A percentile compares a stretch with the other conserved stretches of the same genome.
Conservation (phyloP, 2,329 filamentous ascomycete genomes). For the Stagonosporopsis rhizophila region DNA sequence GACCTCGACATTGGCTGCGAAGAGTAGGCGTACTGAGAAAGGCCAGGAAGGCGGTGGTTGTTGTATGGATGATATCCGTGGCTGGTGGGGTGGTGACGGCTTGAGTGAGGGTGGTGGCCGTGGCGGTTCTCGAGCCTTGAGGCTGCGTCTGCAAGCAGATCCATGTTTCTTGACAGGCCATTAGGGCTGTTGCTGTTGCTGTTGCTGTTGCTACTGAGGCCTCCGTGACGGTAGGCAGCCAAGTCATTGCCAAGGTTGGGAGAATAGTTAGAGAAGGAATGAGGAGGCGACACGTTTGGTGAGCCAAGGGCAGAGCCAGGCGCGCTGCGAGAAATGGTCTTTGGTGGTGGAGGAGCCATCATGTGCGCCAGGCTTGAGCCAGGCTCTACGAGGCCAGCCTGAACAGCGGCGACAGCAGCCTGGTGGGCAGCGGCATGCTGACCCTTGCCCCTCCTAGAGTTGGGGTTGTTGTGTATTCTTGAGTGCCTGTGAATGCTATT, state of each 20-base stretch:
- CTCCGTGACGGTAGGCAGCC: constrained; percentile 59
- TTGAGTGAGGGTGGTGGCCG: constrained; percentile 49
- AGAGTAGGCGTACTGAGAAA: constrained; percentile 62
- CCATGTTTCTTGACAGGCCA: constrained; percentile 65
- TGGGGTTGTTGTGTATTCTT: constrained; percentile 98
- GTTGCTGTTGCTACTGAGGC: constrained; percentile 45
- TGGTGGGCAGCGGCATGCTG: constrained; percentile 67
- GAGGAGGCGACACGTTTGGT: constrained; percentile 95
- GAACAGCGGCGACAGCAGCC: constrained; percentile 61
- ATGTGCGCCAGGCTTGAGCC: constrained; percentile 62
- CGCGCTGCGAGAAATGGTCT: constrained; percentile 85
- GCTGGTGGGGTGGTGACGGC: constrained; percentile 50
- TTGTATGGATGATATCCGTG: constrained; percentile 56
- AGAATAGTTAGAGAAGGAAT: constrained; percentile 75
- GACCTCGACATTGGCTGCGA: constrained; percentile 89
- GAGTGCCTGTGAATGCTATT: constrained; percentile 71
- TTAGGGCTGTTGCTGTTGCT: constrained; percentile 56
- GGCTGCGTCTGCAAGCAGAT: constrained; percentile 72
- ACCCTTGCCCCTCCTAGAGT: constrained; percentile 93
- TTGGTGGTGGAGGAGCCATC: constrained; percentile 77
- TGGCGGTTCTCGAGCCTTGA: constrained; percentile 71
- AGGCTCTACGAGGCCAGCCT: constrained; percentile 60
- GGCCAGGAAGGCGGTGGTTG: constrained; percentile 66
- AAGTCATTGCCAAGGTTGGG: constrained; percentile 65
- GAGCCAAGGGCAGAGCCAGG: constrained; percentile 85